Percentiles rank a stretch among this genome's conserved stretches.
Evolutionary conservation across 768 basidiomycete species (phyloP).

Genomic region (Lactarius hatsudake): DNA sequence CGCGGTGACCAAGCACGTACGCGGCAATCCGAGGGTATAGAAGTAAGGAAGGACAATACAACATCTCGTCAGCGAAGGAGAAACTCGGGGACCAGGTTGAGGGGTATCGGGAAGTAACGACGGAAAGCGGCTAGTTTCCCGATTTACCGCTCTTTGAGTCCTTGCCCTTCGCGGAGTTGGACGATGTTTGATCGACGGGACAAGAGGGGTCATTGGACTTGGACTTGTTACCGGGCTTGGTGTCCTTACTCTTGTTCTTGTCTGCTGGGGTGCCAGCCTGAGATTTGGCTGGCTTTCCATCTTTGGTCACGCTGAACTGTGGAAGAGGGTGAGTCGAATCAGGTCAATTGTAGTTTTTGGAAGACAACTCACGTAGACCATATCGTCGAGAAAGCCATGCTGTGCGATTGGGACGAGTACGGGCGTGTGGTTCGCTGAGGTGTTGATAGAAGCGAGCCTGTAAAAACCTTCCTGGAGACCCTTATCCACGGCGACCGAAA

Average conservation of each 20-base stretch:
- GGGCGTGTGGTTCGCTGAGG: conserved; percentile 57
- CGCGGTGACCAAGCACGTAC: not conserved
- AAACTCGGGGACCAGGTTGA: not conserved
- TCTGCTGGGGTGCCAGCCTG: not conserved
- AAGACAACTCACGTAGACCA: conserved; percentile 48
- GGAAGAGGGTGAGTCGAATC: not conserved
- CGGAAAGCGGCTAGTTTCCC: not conserved
- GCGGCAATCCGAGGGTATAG: not conserved
- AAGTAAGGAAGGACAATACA: not conserved
- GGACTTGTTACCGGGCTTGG: not conserved
- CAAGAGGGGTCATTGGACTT: not conserved
- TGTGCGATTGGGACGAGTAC: conserved; percentile 57
- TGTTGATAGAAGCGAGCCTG: conserved; percentile 55
- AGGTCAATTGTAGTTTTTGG: not conserved
- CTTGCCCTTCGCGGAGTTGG: not conserved
- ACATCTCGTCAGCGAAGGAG: not conserved
- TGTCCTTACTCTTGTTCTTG: not conserved
- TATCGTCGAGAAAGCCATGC: conserved; percentile 60
- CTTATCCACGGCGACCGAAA: conserved; percentile 48
- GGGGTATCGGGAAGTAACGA: not conserved
- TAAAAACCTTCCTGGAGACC: conserved; percentile 62
- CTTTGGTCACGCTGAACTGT: conserved; percentile 4
- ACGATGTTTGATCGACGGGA: not conserved
- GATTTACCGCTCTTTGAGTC: not conserved
- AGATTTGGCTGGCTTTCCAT: not conserved